phyloP scores from a whole-genome alignment of 257 asterid species.

The Gentiana straminea region DNA sequence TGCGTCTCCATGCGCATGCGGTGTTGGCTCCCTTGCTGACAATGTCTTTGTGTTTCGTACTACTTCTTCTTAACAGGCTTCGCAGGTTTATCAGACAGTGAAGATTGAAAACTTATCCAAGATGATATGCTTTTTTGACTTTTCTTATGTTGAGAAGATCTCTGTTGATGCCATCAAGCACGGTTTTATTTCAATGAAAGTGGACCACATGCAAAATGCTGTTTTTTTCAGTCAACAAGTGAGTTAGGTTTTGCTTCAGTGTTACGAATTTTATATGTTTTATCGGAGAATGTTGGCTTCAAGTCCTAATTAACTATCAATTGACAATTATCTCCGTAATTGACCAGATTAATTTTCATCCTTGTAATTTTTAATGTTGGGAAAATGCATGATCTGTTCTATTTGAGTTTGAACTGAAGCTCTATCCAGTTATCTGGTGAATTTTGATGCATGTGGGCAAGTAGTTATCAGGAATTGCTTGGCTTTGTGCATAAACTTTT shows the following conservation, averaged over 20 bases:
- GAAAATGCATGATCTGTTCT: too few relatives aligned
- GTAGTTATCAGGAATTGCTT: too few relatives aligned
- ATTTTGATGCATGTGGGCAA: too few relatives aligned
- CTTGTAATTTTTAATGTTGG: too few relatives aligned
- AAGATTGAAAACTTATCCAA: conserved; percentile 54
- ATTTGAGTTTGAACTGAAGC: too few relatives aligned
- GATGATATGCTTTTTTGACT: conserved; percentile 67
- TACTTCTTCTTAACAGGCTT: conserved; percentile 40
- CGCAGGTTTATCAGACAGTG: conserved; percentile 77
- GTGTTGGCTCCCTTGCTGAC: background rate
- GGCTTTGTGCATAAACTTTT: too few relatives aligned
- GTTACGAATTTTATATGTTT: too few relatives aligned
- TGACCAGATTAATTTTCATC: too few relatives aligned
- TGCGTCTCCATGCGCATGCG: background rate
- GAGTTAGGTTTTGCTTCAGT: conserved; percentile 9
- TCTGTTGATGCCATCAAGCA: conserved; percentile 78
- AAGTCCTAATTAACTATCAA: too few relatives aligned
- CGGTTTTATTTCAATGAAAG: conserved; percentile 61
- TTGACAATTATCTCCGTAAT: too few relatives aligned
- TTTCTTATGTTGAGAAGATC: conserved; percentile 65
- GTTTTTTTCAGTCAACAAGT: conserved; percentile 80
- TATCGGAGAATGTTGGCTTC: too few relatives aligned
- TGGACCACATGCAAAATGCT: conserved; percentile 68
- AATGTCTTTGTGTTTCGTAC: conserved; percentile 1
- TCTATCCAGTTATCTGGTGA: too few relatives aligned